Conservation (phyloP, 2,329 filamentous ascomycete genomes). For the Alternaria brassicicola region DNA sequence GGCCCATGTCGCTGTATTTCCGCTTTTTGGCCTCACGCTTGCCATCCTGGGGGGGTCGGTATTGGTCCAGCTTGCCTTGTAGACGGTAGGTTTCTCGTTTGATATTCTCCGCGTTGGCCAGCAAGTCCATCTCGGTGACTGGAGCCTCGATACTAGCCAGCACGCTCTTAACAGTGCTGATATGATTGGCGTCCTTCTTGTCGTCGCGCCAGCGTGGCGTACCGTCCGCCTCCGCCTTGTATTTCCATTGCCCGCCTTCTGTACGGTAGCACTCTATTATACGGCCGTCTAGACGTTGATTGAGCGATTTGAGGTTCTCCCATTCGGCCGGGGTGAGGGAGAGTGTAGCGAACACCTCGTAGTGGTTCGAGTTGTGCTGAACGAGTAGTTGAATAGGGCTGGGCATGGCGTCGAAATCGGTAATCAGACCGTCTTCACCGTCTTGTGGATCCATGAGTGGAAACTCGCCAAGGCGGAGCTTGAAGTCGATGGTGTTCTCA, state of each 20-base stretch:
- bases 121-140: constrained; percentile 81
- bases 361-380: constrained; percentile 67
- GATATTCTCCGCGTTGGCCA: constrained; percentile 71
- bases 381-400: constrained; percentile 71
- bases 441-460: constrained; percentile 72
- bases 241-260: constrained; percentile 76
- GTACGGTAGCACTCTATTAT: constrained; percentile 92
- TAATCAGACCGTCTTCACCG: constrained; percentile 66
- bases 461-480: constrained; percentile 75
- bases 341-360: constrained; percentile 69
- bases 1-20: constrained; percentile 31
- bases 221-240: constrained; percentile 58
- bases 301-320: constrained; percentile 76
- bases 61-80: constrained; percentile 51
- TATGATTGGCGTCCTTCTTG: constrained; percentile 89
- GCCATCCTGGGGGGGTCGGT: constrained; percentile 26
- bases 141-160: constrained; percentile 87
- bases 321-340: constrained; percentile 78
- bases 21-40: constrained; percentile 42
- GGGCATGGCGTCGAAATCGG: constrained; percentile 82
- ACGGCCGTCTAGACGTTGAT: constrained; percentile 79
- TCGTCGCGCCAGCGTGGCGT: constrained; percentile 86
- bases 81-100: constrained; percentile 77
- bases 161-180: constrained; percentile 81
- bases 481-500: constrained; percentile 95